Evolutionary conservation across 2,329 filamentous ascomycete species (phyloP).

Genomic region (Aspergillus amoenus): DNA sequence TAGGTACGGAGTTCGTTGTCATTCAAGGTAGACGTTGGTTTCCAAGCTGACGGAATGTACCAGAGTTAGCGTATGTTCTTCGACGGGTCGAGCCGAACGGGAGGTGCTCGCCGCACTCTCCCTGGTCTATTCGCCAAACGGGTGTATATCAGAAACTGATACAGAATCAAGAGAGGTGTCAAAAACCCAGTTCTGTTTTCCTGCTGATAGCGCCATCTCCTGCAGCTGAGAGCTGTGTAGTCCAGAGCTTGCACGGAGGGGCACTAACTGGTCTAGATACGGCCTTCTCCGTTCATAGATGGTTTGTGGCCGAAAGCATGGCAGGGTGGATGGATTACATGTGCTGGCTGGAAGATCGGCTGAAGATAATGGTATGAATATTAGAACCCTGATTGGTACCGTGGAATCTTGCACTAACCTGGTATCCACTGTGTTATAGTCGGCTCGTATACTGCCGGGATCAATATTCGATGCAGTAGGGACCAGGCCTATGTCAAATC

Average conservation of each 20-base stretch:
- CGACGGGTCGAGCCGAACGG: constrained; percentile 14
- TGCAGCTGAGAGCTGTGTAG: not conserved
- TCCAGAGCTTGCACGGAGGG: not conserved
- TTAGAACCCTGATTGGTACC: no score
- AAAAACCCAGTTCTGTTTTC: not conserved
- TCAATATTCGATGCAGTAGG: no score
- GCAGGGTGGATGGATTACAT: constrained; percentile 17
- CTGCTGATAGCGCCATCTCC: constrained; percentile 12
- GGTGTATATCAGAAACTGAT: constrained; percentile 15
- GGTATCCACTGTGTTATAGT: not conserved
- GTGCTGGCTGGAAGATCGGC: constrained; percentile 14
- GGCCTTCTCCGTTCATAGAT: constrained; percentile 8
- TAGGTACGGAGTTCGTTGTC: not conserved
- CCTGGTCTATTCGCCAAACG: constrained; percentile 19
- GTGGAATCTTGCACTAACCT: no score
- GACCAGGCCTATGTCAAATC: no score
- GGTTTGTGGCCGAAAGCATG: constrained; percentile 11
- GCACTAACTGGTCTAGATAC: not conserved
- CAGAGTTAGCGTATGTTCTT: constrained; percentile 16
- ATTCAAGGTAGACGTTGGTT: no score
- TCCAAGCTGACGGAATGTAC: no score
- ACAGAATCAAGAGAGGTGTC: not conserved
- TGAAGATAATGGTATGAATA: constrained; percentile 8
- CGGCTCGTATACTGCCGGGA: not conserved
- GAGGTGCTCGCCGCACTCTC: not conserved